Evolutionary conservation across 208 protist species (phyloP), one percentile per base, ranked within the genome.

Genomic region (Sergeia podlipaevii): DNA sequence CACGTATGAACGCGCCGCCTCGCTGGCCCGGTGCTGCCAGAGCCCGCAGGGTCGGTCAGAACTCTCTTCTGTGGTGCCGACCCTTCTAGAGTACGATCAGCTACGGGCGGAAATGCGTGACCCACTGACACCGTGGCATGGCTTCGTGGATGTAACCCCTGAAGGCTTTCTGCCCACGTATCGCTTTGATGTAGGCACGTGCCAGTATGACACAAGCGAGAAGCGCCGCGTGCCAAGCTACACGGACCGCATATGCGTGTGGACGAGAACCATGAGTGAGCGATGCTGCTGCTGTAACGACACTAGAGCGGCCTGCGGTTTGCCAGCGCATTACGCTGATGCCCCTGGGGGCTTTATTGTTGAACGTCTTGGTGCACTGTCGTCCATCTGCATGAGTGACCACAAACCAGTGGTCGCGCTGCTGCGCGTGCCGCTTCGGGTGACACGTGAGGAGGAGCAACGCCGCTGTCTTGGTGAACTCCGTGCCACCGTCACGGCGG

Each of bases 131-230:
- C 83, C 86, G 48, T 93, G 82, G 80, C 44, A 72, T 37, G 84
- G 85, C 27, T 96, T 93, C 48, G 56, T 69, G 29, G 68, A 70
- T 50, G 64, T 90, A 32, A 80, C 57, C 3, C 90, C 90, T 0
- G n/a, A n/a, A n/a, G 81, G 61, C 23, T 89, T 89, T 70, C 28
- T 60, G 3, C 95, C 93, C 44, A 98, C 92, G 3, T 98, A 97
- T 50, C 89, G 91, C 51, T 96, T 80, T 45, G 84, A 96, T 60
- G 51, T 90, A 21, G 91, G 91, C 39, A 97, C 89, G 23, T 72
- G 77, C 54, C 24, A 30, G 15, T 97, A 97, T 70, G 93, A 97
- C 65, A 94, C 93, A 6, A 91, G 80, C 60, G 88, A 93, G 62
- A 97, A 97, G 74, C 78, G 70, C 26, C 80, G 93, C 52, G 70